Percentiles rank a stretch among this genome's conserved stretches.
phyloP scores from a whole-genome alignment of 1,284 basidiomycete species.

The Sporisorium reilianum region DNA sequence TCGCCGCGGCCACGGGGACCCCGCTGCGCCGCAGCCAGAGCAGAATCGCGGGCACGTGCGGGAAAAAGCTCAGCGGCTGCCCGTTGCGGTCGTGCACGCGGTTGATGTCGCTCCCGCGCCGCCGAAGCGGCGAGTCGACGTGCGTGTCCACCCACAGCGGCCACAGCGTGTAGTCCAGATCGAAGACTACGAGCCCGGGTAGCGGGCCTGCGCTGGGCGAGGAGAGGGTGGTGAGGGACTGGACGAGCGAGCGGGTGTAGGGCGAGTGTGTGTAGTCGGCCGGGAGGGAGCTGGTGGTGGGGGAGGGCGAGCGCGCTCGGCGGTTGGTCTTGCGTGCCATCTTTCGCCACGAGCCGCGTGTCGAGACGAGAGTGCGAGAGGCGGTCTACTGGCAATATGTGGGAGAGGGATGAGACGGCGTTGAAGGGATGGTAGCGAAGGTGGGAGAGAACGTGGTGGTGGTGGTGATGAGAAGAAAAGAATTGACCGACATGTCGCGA shows the following conservation, averaged over 20 bases:
- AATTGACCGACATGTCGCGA: background rate
- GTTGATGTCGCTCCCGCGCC: conserved; percentile 50
- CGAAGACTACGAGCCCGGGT: conserved; percentile 62
- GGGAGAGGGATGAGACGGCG: too few relatives aligned
- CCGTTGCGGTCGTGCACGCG: conserved; percentile 53
- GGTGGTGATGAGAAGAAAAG: background rate
- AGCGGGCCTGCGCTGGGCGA: conserved; percentile 22
- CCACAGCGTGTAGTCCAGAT: conserved; percentile 67
- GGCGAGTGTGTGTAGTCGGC: background rate
- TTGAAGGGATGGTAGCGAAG: background rate
- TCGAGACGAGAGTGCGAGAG: background rate
- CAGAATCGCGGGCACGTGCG: conserved; percentile 62
- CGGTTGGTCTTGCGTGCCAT: conserved; percentile 33
- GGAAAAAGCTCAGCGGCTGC: conserved; percentile 57
- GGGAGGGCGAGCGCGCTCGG: conserved; percentile 9
- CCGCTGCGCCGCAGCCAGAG: conserved; percentile 42
- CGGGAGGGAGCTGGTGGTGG: conserved; percentile 8
- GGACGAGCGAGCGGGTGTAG: conserved; percentile 10
- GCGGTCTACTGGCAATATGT: too few relatives aligned
- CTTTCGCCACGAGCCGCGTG: too few relatives aligned
- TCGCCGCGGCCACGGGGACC: conserved; percentile 58
- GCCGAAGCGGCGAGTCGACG: conserved; percentile 56
- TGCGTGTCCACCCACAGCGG: conserved; percentile 66
- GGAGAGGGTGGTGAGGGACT: conserved; percentile 19
- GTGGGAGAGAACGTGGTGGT: background rate